These are phyloP conservation scores for Termitomyces sp. DNA, from an alignment of 768 basidiomycete genomes.

Conservation along the genomic window DNA sequence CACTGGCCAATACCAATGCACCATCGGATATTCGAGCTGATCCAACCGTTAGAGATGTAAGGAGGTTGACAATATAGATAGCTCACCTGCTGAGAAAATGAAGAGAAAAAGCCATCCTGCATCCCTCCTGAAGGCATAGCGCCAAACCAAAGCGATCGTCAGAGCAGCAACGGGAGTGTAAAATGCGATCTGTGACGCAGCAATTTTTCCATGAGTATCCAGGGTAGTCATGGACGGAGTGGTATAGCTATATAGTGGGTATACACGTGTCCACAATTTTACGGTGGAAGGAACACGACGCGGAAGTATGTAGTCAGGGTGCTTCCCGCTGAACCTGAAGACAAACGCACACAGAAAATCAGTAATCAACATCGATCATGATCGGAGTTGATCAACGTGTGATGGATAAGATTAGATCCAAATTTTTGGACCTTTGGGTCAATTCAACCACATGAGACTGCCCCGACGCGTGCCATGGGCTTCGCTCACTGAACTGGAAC, in stretches of 20 bases:
- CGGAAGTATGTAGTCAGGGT: constrained; percentile 2
- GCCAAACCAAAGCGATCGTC: constrained; percentile 37
- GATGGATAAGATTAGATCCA: constrained; percentile 17
- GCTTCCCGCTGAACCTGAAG: background rate
- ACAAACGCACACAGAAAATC: background rate
- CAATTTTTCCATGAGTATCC: constrained; percentile 43
- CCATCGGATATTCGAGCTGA: constrained; percentile 55
- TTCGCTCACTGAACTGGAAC: constrained; percentile 60
- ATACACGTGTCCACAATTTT: constrained; percentile 3
- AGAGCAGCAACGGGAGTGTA: constrained; percentile 51
- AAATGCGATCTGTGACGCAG: constrained; percentile 52
- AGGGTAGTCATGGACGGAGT: constrained; percentile 32
- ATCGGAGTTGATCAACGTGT: constrained; percentile 4
- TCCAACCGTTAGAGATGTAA: background rate
- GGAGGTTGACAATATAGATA: background rate
- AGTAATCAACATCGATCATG: constrained; percentile 16
- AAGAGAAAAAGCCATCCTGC: constrained; percentile 67
- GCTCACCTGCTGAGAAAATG: constrained; percentile 52
- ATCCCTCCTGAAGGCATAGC: constrained; percentile 52
- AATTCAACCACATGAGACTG: constrained; percentile 44
- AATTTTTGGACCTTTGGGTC: constrained; percentile 3
- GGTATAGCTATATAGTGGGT: constrained; percentile 5
- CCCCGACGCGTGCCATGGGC: constrained; percentile 83
- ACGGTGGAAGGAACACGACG: constrained; percentile 7
- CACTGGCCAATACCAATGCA: constrained; percentile 49